Conservation (phyloP, 345 rosid genomes). For the Erucastrum elatum region DNA sequence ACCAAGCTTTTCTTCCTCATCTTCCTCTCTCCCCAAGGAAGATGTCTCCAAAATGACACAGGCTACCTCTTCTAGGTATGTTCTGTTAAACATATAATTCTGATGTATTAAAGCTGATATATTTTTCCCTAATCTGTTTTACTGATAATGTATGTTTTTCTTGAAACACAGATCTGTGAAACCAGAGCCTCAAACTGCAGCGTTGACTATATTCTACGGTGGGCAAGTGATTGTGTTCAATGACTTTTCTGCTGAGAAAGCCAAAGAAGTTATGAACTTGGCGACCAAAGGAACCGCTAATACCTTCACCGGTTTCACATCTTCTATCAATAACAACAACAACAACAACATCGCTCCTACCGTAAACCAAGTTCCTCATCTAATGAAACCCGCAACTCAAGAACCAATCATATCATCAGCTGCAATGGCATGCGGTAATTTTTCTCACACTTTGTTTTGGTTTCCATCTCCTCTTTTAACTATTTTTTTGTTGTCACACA, state of each 20-base stretch:
- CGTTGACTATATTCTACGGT: conserved; percentile 79
- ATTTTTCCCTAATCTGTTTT: background rate
- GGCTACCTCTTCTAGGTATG: conserved; percentile 38
- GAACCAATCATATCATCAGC: conserved; percentile 41
- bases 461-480: too few relatives aligned
- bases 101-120: background rate
- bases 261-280: conserved; percentile 68
- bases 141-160: background rate
- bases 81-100: background rate
- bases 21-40: conserved; percentile 41
- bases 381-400: conserved; percentile 40
- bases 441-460: too few relatives aligned
- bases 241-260: conserved; percentile 77
- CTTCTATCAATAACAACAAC: background rate
- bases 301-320: conserved; percentile 35
- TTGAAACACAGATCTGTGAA: conserved; percentile 36
- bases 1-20: conserved; percentile 45
- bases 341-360: background rate
- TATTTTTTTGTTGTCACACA: background rate
- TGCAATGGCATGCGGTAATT: conserved; percentile 57
- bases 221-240: conserved; percentile 80
- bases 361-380: conserved; percentile 39
- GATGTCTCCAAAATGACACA: conserved; percentile 40
- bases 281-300: conserved; percentile 55
- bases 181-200: conserved; percentile 51